Evolutionary conservation across 441 rosid genomes (phyloP), one percentile per base, ranked within the genome.

Genomic region (Populus hybrid): DNA sequence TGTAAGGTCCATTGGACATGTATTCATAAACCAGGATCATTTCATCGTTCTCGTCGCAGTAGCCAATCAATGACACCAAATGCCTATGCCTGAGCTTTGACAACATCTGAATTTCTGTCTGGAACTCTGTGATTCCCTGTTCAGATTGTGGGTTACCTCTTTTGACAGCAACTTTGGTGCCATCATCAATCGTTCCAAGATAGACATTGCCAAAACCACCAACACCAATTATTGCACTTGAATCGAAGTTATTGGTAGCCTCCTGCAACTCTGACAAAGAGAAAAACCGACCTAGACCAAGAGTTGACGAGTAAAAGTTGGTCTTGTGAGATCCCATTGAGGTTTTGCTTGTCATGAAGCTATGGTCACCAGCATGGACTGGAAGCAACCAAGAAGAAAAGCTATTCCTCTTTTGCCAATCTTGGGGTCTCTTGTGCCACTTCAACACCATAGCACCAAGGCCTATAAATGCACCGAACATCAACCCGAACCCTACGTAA

Each of bases 301-400:
- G 80, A 0, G 92, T 71, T 18, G 98, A 91, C 23, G 88, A 84
- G 82, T 86, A 83, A 21, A 90, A 73, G 81, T 86, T 89, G 76
- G 85, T 88, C 75, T 88, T 92, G 71, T 87, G 88, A 67, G 96
- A 90, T 38, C 91, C 90, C 24, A 74, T 18, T 0, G 89, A 84
- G 69, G 84, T 87, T 82, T 91, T 91, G 88, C 97, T 87, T 16
- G 91, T 69, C 91, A 91, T 79, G 86, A 89, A 89, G 78, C 89
- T 92, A 50, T 73, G 72, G 69, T 92, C 97, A 28, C 92, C 88
- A 0, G 96, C 89, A 75, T 88, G 96, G 71, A 89, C 82, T 0
- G 98, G 98, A 67, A 95, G 92, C 84, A 95, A 81, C 98, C 98
- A 93, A 46, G 98, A 91, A 50, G 98, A 93, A 84, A 93, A 91